These are phyloP conservation scores for Porodaedalea pini DNA, from an alignment of 1,284 basidiomycete genomes.

Conservation along the genomic window DNA sequence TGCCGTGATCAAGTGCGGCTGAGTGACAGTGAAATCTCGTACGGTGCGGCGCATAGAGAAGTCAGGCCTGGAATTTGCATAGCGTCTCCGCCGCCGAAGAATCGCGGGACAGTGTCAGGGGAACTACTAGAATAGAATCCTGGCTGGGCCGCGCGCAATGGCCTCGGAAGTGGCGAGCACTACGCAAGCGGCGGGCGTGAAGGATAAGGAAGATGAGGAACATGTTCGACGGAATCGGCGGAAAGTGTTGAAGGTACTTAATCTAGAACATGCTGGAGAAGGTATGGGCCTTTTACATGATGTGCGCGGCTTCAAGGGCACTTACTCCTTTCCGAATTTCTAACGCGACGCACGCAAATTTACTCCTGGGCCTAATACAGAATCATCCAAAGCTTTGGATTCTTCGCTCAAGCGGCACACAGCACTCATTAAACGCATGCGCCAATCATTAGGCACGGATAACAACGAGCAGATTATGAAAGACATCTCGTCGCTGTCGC, in stretches of 20 bases:
- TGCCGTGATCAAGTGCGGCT: too few relatives aligned
- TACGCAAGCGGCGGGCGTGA: background rate
- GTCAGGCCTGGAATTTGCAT: background rate
- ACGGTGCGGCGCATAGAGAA: too few relatives aligned
- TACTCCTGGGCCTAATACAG: slow-evolving; percentile 33
- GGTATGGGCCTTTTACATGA: slow-evolving; percentile 7
- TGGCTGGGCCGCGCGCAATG: slow-evolving; percentile 2
- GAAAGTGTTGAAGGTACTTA: slow-evolving; percentile 13
- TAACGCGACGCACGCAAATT: background rate
- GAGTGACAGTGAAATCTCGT: too few relatives aligned
- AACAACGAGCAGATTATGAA: slow-evolving; percentile 85
- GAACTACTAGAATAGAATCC: background rate
- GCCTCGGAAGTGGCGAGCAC: slow-evolving; percentile 6
- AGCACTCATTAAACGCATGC: slow-evolving; percentile 86
- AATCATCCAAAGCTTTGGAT: slow-evolving; percentile 65
- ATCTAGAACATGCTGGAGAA: slow-evolving; percentile 8
- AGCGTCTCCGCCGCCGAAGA: background rate
- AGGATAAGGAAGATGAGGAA: slow-evolving; percentile 21
- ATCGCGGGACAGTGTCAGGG: background rate
- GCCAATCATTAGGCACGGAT: slow-evolving; percentile 74
- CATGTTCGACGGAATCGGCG: slow-evolving; percentile 11
- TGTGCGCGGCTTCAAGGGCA: background rate
- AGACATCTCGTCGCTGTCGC: slow-evolving; percentile 83
- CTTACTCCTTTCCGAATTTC: background rate
- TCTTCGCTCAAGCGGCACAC: slow-evolving; percentile 94